Conservation (phyloP, 495 filamentous ascomycete genomes). For the Recurvomyces mirabilis region DNA sequence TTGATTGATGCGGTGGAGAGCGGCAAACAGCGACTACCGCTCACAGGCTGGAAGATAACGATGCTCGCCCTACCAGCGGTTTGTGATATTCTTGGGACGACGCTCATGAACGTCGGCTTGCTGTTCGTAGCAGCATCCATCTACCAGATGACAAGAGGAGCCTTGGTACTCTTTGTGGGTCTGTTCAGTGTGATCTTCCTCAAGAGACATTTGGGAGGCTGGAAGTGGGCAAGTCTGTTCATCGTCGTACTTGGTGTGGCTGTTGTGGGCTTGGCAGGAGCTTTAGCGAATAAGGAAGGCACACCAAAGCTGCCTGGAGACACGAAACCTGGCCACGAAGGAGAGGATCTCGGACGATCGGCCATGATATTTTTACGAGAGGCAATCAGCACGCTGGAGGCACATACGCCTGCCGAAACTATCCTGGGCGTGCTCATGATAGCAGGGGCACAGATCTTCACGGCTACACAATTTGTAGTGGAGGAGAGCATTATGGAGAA, state of each 20-base stretch:
- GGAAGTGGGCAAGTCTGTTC: conserved; percentile 82
- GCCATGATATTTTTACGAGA: conserved; percentile 7
- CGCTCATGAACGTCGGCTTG: conserved; percentile 90
- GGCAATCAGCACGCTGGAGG: conserved; percentile 5
- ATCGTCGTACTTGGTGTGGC: conserved; percentile 82
- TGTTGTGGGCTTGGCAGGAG: conserved; percentile 79
- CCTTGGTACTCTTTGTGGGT: conserved; percentile 87
- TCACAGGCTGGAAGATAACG: conserved; percentile 61
- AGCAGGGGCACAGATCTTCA: conserved; percentile 90
- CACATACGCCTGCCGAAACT: conserved; percentile 52
- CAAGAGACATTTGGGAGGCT: conserved; percentile 59
- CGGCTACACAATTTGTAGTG: conserved; percentile 86
- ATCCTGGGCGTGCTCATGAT: conserved; percentile 79
- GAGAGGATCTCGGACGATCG: conserved; percentile 1
- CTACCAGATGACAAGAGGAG: conserved; percentile 97
- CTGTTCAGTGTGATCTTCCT: conserved; percentile 90
- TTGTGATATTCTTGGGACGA: conserved; percentile 90
- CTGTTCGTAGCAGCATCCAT: conserved; percentile 89
- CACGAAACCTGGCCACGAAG: neutral
- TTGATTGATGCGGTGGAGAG: conserved; percentile 25
- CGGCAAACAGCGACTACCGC: conserved; percentile 38
- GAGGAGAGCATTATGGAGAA: conserved; percentile 91
- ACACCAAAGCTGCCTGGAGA: conserved; percentile 15
- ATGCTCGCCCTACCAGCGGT: conserved; percentile 77
- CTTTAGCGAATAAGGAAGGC: conserved; percentile 52